A percentile compares a stretch with the other conserved stretches of the same genome.
Conservation (phyloP, 2,329 filamentous ascomycete species). For the Parafenestella ontariensis region DNA sequence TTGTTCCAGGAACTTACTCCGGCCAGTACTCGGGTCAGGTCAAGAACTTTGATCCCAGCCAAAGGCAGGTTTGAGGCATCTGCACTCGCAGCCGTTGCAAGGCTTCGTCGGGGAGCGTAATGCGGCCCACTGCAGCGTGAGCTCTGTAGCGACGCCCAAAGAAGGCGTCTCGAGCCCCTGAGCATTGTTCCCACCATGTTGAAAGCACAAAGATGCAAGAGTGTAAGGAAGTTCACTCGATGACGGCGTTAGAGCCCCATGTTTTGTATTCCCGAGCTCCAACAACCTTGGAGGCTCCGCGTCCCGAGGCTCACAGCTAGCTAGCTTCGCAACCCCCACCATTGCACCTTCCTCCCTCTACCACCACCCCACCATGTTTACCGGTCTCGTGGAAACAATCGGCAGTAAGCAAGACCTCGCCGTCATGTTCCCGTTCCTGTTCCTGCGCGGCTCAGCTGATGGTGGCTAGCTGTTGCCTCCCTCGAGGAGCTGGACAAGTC, state of each 20-base stretch:
- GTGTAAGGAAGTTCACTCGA: neutral
- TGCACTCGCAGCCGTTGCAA: slow-evolving; percentile 51
- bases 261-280: slow-evolving; percentile 16
- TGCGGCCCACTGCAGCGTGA: slow-evolving; percentile 16
- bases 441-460: slow-evolving; percentile 34
- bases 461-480: slow-evolving; percentile 74
- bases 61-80: slow-evolving; percentile 69
- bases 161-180: slow-evolving; percentile 21
- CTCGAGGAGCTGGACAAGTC: slow-evolving; percentile 82
- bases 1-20: slow-evolving; percentile 69
- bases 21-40: slow-evolving; percentile 95
- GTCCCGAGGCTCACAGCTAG: slow-evolving; percentile 29
- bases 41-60: slow-evolving; percentile 85
- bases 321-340: slow-evolving; percentile 28
- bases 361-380: slow-evolving; percentile 74
- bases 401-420: slow-evolving; percentile 70
- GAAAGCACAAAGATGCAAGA: slow-evolving; percentile 2
- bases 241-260: slow-evolving; percentile 10
- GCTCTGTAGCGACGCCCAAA: slow-evolving; percentile 7
- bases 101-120: slow-evolving; percentile 33
- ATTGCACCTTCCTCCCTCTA: slow-evolving; percentile 5
- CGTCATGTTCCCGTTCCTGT: slow-evolving; percentile 4
- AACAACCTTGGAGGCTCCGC: neutral
- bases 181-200: slow-evolving; percentile 21
- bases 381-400: slow-evolving; percentile 71